Conservation (phyloP, 805 yeast species). For the Kazachstania viticola region DNA sequence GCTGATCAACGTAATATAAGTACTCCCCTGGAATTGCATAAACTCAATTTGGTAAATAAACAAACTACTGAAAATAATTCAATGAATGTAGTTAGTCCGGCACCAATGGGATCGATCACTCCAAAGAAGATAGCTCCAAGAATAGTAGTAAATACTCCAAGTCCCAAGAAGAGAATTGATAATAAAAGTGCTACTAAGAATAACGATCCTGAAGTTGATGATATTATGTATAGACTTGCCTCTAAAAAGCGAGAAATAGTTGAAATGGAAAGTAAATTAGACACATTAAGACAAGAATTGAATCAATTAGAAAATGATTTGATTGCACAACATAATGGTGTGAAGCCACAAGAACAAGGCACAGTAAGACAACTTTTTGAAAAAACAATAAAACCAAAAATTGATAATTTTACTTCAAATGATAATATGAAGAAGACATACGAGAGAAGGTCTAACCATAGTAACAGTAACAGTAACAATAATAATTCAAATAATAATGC, state of each 20-base stretch:
- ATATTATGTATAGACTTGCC: conserved; percentile 32
- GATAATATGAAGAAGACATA: neutral
- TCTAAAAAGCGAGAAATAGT: conserved; percentile 42
- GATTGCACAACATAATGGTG: conserved; percentile 1
- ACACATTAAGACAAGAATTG: conserved; percentile 29
- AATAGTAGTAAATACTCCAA: neutral
- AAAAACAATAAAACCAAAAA: neutral
- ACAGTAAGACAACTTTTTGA: neutral
- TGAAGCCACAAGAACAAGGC: neutral
- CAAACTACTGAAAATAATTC: conserved; percentile 2
- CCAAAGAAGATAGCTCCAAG: conserved; percentile 1
- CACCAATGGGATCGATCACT: conserved; percentile 1
- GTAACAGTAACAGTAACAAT: neutral
- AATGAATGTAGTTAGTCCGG: neutral
- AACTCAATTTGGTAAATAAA: conserved; percentile 18
- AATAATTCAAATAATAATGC: neutral
- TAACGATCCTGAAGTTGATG: conserved; percentile 4
- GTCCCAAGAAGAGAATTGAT: neutral
- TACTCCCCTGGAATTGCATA: conserved; percentile 15
- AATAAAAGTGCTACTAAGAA: too few species aligned
- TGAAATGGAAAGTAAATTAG: conserved; percentile 35
- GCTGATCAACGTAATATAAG: conserved; percentile 9
- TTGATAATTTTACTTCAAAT: neutral
- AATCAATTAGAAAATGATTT: conserved; percentile 26
- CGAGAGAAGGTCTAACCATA: neutral